These are phyloP conservation scores for Leptographium galeiforme DNA, from an alignment of 2,329 filamentous ascomycete genomes.

Conservation along the genomic window DNA sequence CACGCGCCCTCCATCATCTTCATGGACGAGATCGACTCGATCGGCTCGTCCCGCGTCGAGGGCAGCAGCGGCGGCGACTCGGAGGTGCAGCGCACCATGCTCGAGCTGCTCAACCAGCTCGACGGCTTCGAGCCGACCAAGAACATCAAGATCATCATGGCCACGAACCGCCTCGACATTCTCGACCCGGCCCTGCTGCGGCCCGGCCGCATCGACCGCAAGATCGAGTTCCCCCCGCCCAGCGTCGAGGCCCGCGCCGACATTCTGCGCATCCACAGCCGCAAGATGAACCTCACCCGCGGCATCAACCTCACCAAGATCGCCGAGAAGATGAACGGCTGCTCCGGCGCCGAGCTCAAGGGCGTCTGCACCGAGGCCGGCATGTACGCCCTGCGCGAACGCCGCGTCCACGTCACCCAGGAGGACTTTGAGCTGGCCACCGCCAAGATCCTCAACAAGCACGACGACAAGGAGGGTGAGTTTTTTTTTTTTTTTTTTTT, in stretches of 20 bases:
- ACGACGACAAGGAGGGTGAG: constrained; percentile 81
- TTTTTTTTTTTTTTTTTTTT: constrained; percentile 26
- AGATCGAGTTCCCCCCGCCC: constrained; percentile 97
- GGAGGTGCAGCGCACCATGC: constrained; percentile 96
- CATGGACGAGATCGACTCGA: constrained; percentile 99
- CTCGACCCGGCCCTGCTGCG: constrained; percentile 87
- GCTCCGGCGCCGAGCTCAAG: constrained; percentile 93
- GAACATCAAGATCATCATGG: constrained; percentile 99
- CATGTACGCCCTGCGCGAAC: constrained; percentile 93
- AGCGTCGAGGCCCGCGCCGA: constrained; percentile 93
- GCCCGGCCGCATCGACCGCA: constrained; percentile 94
- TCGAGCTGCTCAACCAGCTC: constrained; percentile 94
- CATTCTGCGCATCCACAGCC: constrained; percentile 92
- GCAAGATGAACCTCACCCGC: constrained; percentile 96
- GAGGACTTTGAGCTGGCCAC: constrained; percentile 98
- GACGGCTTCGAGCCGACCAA: constrained; percentile 98
- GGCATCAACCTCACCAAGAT: constrained; percentile 98
- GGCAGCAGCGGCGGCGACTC: constrained; percentile 91
- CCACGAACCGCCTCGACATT: constrained; percentile 94
- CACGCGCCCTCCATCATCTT: constrained; percentile 98
- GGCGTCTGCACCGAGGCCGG: constrained; percentile 97
- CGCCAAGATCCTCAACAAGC: constrained; percentile 98
- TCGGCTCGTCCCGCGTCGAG: constrained; percentile 92
- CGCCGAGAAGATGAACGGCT: constrained; percentile 99
- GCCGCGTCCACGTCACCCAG: constrained; percentile 94